Conservation (phyloP, 345 rosid species). For the Moringa oleifera region DNA sequence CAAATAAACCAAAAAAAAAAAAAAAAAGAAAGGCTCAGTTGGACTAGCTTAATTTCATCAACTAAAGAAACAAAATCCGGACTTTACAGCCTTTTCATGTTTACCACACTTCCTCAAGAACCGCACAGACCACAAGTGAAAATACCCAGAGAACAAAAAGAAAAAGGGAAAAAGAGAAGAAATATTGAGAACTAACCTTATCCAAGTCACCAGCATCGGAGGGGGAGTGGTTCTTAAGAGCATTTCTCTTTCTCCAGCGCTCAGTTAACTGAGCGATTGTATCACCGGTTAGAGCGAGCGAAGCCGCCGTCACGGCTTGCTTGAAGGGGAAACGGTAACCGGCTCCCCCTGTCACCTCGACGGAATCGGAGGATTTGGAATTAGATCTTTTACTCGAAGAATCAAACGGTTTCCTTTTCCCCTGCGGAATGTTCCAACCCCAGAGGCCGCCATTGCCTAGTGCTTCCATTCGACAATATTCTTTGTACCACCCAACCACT, state of each 20-base stretch:
- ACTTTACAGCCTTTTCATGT: not conserved
- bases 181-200: constrained; percentile 18
- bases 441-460: constrained; percentile 54
- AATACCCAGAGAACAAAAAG: not conserved
- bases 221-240: constrained; percentile 17
- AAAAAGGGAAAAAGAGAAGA: constrained; percentile 2
- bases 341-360: constrained; percentile 24
- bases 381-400: constrained; percentile 31
- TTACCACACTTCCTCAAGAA: constrained; percentile 2
- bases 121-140: constrained; percentile 6
- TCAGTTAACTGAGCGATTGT: constrained; percentile 62
- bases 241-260: constrained; percentile 36
- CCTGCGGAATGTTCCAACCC: constrained; percentile 40
- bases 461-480: constrained; percentile 38
- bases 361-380: constrained; percentile 49
- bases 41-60: not conserved
- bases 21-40: too few species aligned
- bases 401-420: constrained; percentile 23
- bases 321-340: constrained; percentile 68
- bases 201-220: constrained; percentile 18
- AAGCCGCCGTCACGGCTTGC: constrained; percentile 76
- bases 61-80: not conserved
- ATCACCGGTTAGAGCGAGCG: constrained; percentile 77
- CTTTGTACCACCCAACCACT: too few species aligned
- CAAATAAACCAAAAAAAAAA: too few species aligned